Conservation (phyloP, 805 yeast species). For the Priceomyces haplophilus region DNA sequence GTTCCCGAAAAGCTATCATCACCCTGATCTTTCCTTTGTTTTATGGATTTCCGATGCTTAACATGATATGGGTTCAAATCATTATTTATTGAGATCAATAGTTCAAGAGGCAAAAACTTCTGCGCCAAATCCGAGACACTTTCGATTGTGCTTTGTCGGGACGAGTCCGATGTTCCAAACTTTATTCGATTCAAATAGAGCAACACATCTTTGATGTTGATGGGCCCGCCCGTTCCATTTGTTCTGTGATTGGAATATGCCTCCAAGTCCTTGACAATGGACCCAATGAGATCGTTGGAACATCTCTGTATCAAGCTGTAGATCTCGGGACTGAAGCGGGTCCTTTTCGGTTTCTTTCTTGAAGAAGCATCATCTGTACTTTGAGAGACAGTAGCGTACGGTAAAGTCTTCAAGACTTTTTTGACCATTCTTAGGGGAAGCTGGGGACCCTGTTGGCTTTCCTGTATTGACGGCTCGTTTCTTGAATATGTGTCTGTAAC, state of each 20-base stretch:
- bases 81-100: constrained; percentile 30
- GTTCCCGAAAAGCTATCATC: background rate
- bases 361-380: background rate
- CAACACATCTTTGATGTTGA: constrained; percentile 35
- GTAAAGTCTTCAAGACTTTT: constrained; percentile 13
- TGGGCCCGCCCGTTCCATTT: constrained; percentile 16
- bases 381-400: background rate
- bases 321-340: constrained; percentile 9
- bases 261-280: constrained; percentile 30
- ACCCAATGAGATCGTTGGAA: constrained; percentile 29
- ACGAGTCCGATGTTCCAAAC: constrained; percentile 13
- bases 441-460: background rate
- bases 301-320: constrained; percentile 22
- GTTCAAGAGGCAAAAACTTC: constrained; percentile 34
- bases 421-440: constrained; percentile 16
- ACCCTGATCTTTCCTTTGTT: background rate
- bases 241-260: constrained; percentile 36
- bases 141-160: constrained; percentile 15
- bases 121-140: constrained; percentile 32
- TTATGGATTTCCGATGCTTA: background rate
- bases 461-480: background rate
- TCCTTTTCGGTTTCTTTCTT: constrained; percentile 1
- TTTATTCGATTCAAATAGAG: constrained; percentile 31
- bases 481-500: background rate
- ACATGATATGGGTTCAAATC: constrained; percentile 15